phyloP scores from a whole-genome alignment of 495 filamentous ascomycete genomes.

The Parachaetomium inaequale region DNA sequence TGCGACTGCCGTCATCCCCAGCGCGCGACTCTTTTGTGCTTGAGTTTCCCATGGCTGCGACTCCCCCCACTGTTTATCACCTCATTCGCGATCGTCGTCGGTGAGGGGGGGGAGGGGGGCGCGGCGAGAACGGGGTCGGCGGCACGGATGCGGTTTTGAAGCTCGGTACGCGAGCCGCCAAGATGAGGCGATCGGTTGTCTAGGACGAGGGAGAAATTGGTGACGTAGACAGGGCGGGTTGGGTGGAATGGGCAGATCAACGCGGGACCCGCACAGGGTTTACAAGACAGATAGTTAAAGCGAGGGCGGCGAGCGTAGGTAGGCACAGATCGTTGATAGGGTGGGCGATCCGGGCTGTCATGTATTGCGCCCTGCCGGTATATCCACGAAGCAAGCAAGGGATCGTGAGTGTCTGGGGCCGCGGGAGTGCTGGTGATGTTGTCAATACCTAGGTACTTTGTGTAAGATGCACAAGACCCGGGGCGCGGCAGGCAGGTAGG shows the following conservation, averaged over 20 bases:
- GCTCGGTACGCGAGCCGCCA: background rate
- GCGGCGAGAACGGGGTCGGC: background rate
- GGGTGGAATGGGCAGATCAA: constrained; percentile 5
- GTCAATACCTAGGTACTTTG: background rate
- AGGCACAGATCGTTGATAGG: background rate
- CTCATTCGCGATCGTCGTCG: constrained; percentile 16
- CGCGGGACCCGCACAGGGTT: constrained; percentile 11
- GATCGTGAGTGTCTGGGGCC: background rate
- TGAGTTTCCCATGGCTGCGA: constrained; percentile 31
- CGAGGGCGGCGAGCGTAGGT: background rate
- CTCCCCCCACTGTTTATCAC: constrained; percentile 3
- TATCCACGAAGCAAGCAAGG: background rate
- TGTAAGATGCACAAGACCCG: background rate
- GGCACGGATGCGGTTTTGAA: background rate
- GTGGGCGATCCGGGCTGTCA: background rate
- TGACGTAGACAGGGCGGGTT: constrained; percentile 4
- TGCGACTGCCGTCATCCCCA: constrained; percentile 27
- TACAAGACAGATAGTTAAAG: constrained; percentile 7
- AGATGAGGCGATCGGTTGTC: background rate
- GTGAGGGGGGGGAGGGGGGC: background rate
- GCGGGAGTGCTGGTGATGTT: background rate
- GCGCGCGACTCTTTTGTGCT: constrained; percentile 35
- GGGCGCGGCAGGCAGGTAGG: background rate
- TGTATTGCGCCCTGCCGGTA: background rate
- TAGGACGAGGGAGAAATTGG: background rate